A percentile compares a stretch with the other conserved stretches of the same genome.
These are phyloP conservation scores for Penicillium macrosclerotiorum DNA, from an alignment of 495 filamentous ascomycete genomes.

Conservation along the genomic window DNA sequence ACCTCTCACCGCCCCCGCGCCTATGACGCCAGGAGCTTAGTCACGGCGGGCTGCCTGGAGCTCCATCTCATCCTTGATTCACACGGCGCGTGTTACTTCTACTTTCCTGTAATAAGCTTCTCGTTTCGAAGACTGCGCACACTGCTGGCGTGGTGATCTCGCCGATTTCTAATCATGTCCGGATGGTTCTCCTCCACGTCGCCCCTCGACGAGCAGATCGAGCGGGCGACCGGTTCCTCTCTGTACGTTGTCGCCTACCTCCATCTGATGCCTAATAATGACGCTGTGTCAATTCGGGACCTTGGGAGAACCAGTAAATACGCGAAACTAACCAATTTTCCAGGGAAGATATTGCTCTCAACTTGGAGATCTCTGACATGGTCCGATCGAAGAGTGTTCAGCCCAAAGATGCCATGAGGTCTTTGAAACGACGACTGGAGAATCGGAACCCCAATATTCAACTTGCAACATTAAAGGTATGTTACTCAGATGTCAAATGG, in stretches of 20 bases:
- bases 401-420: slow-evolving; percentile 96
- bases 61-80: slow-evolving; percentile 18
- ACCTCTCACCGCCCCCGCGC: slow-evolving; percentile 28
- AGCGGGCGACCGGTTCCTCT: slow-evolving; percentile 88
- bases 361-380: slow-evolving; percentile 94
- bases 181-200: slow-evolving; percentile 88
- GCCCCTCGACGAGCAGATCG: slow-evolving; percentile 93
- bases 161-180: slow-evolving; percentile 65
- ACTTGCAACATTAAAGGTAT: slow-evolving; percentile 84
- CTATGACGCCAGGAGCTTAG: slow-evolving; percentile 35
- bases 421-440: slow-evolving; percentile 87
- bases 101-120: not conserved
- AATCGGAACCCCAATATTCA: slow-evolving; percentile 97
- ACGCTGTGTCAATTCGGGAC: not conserved
- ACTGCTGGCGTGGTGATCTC: not conserved
- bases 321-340: slow-evolving; percentile 1
- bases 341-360: slow-evolving; percentile 94
- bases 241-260: slow-evolving; percentile 55
- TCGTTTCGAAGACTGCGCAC: not conserved
- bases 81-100: slow-evolving; percentile 2
- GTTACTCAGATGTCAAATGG: slow-evolving; percentile 4
- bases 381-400: slow-evolving; percentile 96
- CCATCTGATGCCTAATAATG: slow-evolving; percentile 6
- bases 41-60: slow-evolving; percentile 27
- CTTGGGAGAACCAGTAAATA: not conserved